Percentiles rank a stretch among this genome's conserved stretches.
phyloP scores from a whole-genome alignment of 148 eudicot genomes.

The Fallopia convolvulus region DNA sequence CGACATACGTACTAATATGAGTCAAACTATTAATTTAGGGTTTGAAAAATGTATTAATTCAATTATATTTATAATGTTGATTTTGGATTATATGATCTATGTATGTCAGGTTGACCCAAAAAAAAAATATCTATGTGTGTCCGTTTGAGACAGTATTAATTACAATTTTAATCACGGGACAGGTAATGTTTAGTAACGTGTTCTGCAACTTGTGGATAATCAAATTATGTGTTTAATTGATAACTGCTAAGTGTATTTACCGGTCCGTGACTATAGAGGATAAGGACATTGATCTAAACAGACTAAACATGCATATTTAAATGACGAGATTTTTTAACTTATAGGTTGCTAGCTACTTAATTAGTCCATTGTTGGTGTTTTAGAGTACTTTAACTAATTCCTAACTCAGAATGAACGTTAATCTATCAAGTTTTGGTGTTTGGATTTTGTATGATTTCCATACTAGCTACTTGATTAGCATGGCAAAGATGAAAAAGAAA shows the following conservation, averaged over 20 bases:
- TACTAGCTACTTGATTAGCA: too few relatives aligned
- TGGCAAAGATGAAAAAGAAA: too few relatives aligned
- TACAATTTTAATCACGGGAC: background rate
- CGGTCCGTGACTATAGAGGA: background rate
- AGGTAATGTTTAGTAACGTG: background rate
- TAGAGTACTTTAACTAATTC: too few relatives aligned
- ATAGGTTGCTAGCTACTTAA: background rate
- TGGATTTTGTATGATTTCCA: background rate
- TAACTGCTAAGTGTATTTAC: background rate
- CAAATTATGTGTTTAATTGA: background rate
- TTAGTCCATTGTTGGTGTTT: background rate
- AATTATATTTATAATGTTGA: background rate
- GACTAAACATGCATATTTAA: background rate
- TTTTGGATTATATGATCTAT: background rate
- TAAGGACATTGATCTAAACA: background rate
- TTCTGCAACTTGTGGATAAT: slow-evolving; percentile 1
- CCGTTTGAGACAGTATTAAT: background rate
- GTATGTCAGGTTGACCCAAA: too few relatives aligned
- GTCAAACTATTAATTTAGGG: slow-evolving; percentile 4
- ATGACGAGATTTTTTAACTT: background rate
- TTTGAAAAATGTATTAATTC: background rate
- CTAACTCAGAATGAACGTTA: too few relatives aligned
- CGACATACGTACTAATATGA: background rate
- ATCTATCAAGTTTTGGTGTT: background rate
- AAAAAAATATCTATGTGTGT: background rate